phyloP scores from a whole-genome alignment of 768 basidiomycete species.

The Rhodosporidiobolus odoratus region DNA sequence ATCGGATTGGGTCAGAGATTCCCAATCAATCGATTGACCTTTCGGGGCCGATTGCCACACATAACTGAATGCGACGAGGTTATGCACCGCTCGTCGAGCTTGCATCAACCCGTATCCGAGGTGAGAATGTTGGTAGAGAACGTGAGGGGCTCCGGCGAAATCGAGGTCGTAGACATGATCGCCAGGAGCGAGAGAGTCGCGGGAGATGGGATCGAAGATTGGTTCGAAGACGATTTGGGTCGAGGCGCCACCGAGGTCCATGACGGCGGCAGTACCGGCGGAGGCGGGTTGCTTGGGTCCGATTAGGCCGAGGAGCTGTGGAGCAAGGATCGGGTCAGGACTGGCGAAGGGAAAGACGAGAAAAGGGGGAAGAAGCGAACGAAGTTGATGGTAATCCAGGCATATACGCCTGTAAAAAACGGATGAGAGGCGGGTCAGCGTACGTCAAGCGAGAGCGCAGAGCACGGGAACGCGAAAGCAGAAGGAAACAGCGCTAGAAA shows the following conservation, averaged over 20 bases:
- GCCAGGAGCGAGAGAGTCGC: slow-evolving; percentile 59
- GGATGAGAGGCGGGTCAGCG: too few relatives aligned
- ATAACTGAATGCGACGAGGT: slow-evolving; percentile 80
- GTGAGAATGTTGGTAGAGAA: slow-evolving; percentile 95
- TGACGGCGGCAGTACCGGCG: slow-evolving; percentile 70
- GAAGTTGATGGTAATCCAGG: slow-evolving; percentile 98
- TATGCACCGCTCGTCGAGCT: slow-evolving; percentile 76
- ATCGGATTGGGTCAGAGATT: slow-evolving; percentile 44
- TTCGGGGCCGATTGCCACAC: slow-evolving; percentile 44
- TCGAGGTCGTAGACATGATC: slow-evolving; percentile 84
- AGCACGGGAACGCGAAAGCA: background rate
- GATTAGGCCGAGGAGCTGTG: slow-evolving; percentile 62
- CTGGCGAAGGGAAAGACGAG: too few relatives aligned
- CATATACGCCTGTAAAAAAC: slow-evolving; percentile 61
- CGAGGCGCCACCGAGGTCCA: slow-evolving; percentile 93
- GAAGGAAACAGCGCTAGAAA: background rate
- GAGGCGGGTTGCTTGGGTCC: slow-evolving; percentile 53
- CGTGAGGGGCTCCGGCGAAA: slow-evolving; percentile 66
- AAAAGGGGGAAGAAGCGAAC: slow-evolving; percentile 16
- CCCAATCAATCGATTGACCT: slow-evolving; percentile 45
- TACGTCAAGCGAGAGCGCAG: too few relatives aligned
- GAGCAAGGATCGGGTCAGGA: background rate
- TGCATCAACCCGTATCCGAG: slow-evolving; percentile 92
- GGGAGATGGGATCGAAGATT: slow-evolving; percentile 52
- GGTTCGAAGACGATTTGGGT: slow-evolving; percentile 98